phyloP scores from a whole-genome alignment of 2,329 filamentous ascomycete species.

The Fusarium sp. region DNA sequence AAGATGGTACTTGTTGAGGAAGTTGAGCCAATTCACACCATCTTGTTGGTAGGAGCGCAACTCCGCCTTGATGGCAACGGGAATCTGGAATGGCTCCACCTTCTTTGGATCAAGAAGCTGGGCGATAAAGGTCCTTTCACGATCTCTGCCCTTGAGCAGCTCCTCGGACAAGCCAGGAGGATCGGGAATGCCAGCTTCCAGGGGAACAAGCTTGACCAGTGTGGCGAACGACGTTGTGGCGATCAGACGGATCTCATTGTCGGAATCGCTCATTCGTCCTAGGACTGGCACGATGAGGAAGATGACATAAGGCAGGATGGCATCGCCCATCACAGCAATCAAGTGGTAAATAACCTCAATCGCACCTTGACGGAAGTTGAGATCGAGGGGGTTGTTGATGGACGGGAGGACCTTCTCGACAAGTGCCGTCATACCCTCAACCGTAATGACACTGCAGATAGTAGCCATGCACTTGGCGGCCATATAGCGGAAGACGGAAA shows the following conservation, averaged over 20 bases:
- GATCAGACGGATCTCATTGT: constrained; percentile 93
- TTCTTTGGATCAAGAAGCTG: constrained; percentile 98
- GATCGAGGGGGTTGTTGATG: constrained; percentile 89
- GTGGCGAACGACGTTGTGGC: constrained; percentile 98
- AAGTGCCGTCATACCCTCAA: constrained; percentile 94
- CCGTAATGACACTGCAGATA: constrained; percentile 94
- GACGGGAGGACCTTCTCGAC: constrained; percentile 93
- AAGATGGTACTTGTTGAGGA: constrained; percentile 97
- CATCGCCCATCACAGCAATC: constrained; percentile 97
- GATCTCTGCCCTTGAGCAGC: constrained; percentile 87
- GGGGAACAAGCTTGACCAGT: constrained; percentile 93
- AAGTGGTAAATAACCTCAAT: constrained; percentile 97
- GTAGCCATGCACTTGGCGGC: constrained; percentile 98
- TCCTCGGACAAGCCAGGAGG: constrained; percentile 92
- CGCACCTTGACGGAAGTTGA: constrained; percentile 90
- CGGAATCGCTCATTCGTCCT: constrained; percentile 97
- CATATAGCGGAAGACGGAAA: constrained; percentile 95
- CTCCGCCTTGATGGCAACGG: constrained; percentile 96
- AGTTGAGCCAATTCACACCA: constrained; percentile 98
- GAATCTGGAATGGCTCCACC: constrained; percentile 92
- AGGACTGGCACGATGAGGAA: constrained; percentile 98
- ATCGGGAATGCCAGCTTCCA: constrained; percentile 97
- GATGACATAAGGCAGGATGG: constrained; percentile 96
- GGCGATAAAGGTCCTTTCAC: constrained; percentile 94
- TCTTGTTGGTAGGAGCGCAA: constrained; percentile 98